Percentiles rank a stretch among this genome's conserved stretches.
Evolutionary conservation across 768 basidiomycete genomes (phyloP).

Genomic region (Panellus pusillus): DNA sequence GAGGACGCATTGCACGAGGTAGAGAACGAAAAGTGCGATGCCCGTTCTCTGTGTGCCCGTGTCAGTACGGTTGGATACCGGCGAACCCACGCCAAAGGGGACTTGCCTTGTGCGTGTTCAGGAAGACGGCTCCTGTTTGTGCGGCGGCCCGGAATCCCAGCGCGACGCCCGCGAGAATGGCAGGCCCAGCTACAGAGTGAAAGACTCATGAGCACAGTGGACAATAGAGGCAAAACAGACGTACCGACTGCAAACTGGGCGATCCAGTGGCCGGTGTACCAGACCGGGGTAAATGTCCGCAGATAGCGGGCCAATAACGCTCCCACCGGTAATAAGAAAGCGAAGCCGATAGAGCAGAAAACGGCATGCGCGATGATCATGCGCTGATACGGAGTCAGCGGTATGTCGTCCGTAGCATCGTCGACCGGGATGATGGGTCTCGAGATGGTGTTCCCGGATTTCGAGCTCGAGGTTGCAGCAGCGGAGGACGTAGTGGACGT

Average conservation of each 20-base stretch:
- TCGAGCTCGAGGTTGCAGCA: conserved; percentile 21
- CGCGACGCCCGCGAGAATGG: conserved; percentile 43
- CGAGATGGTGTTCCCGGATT: conserved; percentile 21
- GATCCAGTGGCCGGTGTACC: conserved; percentile 57
- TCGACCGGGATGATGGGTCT: conserved; percentile 9
- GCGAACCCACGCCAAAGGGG: neutral
- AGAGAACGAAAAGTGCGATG: conserved; percentile 48
- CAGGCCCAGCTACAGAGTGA: conserved; percentile 39
- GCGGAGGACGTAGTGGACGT: conserved; percentile 5
- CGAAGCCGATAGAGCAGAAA: conserved; percentile 49
- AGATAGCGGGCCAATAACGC: conserved; percentile 54
- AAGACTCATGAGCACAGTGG: conserved; percentile 13
- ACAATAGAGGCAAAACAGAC: conserved; percentile 7
- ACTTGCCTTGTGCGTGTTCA: conserved; percentile 50
- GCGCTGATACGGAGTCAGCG: conserved; percentile 47
- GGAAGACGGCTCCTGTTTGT: conserved; percentile 34
- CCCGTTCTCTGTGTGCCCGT: conserved; percentile 43
- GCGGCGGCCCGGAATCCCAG: conserved; percentile 43
- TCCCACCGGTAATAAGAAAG: conserved; percentile 53
- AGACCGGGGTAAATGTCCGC: conserved; percentile 46
- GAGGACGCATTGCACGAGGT: conserved; percentile 46
- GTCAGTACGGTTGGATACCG: neutral
- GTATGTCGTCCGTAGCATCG: conserved; percentile 29
- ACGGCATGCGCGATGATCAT: conserved; percentile 57
- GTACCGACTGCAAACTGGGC: conserved; percentile 49